A percentile compares a stretch with the other conserved stretches of the same genome.
Conservation (phyloP, 768 basidiomycete genomes). For the Suillus hirtellus region DNA sequence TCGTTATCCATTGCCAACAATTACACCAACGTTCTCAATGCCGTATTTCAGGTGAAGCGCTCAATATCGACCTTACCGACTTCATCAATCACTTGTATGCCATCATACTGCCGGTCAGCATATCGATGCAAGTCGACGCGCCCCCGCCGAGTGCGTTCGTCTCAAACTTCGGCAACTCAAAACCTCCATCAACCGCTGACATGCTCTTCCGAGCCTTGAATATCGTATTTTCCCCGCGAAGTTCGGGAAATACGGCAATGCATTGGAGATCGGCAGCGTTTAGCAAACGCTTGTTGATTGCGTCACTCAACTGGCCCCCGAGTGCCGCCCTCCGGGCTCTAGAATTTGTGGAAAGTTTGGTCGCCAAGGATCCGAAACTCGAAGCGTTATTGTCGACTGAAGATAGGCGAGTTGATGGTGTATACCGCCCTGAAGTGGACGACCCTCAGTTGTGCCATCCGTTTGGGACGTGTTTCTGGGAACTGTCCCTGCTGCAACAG, state of each 20-base stretch:
- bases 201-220: constrained; percentile 86
- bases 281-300: constrained; percentile 84
- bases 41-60: constrained; percentile 74
- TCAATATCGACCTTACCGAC: constrained; percentile 92
- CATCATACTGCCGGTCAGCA: constrained; percentile 73
- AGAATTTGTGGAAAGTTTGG: constrained; percentile 68
- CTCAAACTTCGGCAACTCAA: constrained; percentile 27
- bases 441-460: constrained; percentile 85
- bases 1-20: constrained; percentile 20
- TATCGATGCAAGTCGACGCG: constrained; percentile 65
- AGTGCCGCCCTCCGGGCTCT: constrained; percentile 63
- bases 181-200: constrained; percentile 49
- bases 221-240: constrained; percentile 77
- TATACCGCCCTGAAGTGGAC: constrained; percentile 82
- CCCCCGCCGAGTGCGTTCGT: constrained; percentile 35
- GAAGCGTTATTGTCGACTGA: constrained; percentile 85
- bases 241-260: constrained; percentile 53
- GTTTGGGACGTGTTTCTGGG: constrained; percentile 86
- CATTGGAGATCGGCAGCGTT: constrained; percentile 87
- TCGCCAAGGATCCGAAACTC: constrained; percentile 77
- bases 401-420: constrained; percentile 81
- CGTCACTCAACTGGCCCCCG: constrained; percentile 81
- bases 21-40: constrained; percentile 16
- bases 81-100: constrained; percentile 85
- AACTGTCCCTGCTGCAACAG: constrained; percentile 64